Evolutionary conservation across 106 monocot species (phyloP), one percentile per base, ranked within the genome.

Genomic region (Allium cepa): DNA sequence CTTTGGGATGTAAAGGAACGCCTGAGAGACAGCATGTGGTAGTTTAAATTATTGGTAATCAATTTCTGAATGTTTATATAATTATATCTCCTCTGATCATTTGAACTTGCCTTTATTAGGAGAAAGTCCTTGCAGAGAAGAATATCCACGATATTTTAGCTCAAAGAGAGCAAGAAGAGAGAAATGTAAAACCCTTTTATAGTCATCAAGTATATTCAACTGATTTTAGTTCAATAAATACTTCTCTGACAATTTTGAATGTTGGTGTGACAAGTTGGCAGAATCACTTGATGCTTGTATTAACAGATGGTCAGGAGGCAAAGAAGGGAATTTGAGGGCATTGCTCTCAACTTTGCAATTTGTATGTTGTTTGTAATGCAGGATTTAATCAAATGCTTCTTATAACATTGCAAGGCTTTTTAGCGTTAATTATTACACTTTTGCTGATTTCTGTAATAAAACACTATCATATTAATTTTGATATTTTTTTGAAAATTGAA

Each of bases 111-210:
- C 49, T 51, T 55, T 73, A 60, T 71, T 80, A 97, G 97, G 89
- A 79, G n/a, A 92, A 92, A 77, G 97, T 92, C 78, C 92, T 97
- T 71, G 89, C 86, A 53, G 92, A 97, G 80, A 97, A 92, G 89
- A 92, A 92, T 70, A 53, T 77, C 71, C 81, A 89, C 10, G 97
- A 97, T 73, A 78, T 87, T 70, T 68, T 92, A 73, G 86, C 80
- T 73, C 97, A 97, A 78, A 82, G 83, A 72, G 97, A 97, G 70
- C 88, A 89, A 73, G 82, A 86, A 50, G 97, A 92, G 71, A 92
- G 82, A 90, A 80, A 97, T 87, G 97, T 97, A 86, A 67, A 52
- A 67, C n/a, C 11, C 3, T 3, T 36, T 36, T 36, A 36, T 36
- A 36, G 3, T 36, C 36, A 36, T 36, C 36, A 1, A 36, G 36